Conservation (phyloP, 148 eudicot species). For the Vaccinium myrtillus region DNA sequence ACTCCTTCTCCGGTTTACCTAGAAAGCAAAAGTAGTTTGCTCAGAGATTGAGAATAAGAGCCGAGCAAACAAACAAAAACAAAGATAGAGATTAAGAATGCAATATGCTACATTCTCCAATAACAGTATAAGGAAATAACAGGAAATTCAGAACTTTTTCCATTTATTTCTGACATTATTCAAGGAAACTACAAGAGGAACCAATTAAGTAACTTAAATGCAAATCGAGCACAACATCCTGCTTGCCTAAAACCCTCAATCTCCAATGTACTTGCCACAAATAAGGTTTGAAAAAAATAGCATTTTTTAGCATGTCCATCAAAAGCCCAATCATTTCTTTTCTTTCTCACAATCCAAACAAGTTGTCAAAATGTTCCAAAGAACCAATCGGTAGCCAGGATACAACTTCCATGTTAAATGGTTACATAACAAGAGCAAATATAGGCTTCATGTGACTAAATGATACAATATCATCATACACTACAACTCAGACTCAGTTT, state of each 20-base stretch:
- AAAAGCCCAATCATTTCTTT: neutral
- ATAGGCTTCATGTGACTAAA: neutral
- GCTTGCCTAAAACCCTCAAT: neutral
- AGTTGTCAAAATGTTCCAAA: neutral
- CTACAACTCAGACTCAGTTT: neutral
- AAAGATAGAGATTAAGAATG: neutral
- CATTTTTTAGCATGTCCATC: neutral
- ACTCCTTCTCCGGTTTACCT: conserved; percentile 89
- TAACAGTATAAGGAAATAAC: neutral
- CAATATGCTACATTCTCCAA: neutral
- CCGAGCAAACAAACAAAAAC: too few species aligned
- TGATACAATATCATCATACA: neutral
- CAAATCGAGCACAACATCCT: neutral
- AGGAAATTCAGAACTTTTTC: neutral
- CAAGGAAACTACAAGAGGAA: neutral
- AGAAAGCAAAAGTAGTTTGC: conserved; percentile 12
- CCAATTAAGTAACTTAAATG: neutral
- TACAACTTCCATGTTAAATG: neutral
- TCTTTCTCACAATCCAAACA: neutral
- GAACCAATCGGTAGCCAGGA: neutral
- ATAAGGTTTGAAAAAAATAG: neutral
- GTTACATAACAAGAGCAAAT: neutral
- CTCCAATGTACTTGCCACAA: neutral
- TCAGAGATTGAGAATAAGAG: neutral
- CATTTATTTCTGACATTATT: neutral